phyloP scores from a whole-genome alignment of 176 grass and related monocot species.

The Hordeum vulgare region MorexV3_pseudomolecules_assembly NC_058524.1:388344188-388344687 shows the following conservation, averaged over 20 bases:
- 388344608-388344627: not conserved
- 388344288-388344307: too few species aligned
- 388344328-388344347: constrained; percentile 13
- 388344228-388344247: not conserved
- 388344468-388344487: constrained; percentile 11
- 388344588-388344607: constrained; percentile 64
- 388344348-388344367: constrained; percentile 4
- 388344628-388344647: not conserved
- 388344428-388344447: constrained; percentile 75
- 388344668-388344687: constrained; percentile 73
- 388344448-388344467: constrained; percentile 14
- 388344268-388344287: too few species aligned
- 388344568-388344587: constrained; percentile 71
- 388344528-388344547: constrained; percentile 64
- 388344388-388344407: constrained; percentile 79
- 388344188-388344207: not conserved
- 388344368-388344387: constrained; percentile 76
- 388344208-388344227: not conserved
- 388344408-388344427: constrained; percentile 78
- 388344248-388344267: not conserved
- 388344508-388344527: constrained; percentile 57
- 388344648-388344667: constrained; percentile 28
- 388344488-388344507: constrained; percentile 14
- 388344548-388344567: constrained; percentile 79
- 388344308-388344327: not conserved